These are phyloP conservation scores for Volvox reticuliferus DNA, from an alignment of 139 green algal genomes.

Conservation along the genomic window DNA sequence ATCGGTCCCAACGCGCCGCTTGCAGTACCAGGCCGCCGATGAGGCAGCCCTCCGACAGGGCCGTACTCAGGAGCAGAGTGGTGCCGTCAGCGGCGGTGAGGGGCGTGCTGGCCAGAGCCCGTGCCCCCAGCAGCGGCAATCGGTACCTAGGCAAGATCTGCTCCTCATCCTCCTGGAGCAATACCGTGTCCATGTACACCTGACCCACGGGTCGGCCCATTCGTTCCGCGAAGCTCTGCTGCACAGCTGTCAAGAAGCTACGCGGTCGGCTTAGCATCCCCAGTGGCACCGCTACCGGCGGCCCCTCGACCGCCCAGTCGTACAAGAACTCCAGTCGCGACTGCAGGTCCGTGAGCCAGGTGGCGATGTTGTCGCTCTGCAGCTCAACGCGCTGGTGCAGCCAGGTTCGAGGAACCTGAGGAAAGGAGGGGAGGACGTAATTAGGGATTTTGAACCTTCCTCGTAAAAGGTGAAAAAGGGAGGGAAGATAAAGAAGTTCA, in stretches of 20 bases:
- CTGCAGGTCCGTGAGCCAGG: slow-evolving; percentile 55
- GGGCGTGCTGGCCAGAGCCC: not conserved
- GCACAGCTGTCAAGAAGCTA: slow-evolving; percentile 54
- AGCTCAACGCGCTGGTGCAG: slow-evolving; percentile 32
- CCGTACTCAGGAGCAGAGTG: not conserved
- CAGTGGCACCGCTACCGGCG: slow-evolving; percentile 51
- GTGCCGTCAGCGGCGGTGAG: not conserved
- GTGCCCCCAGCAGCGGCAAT: not conserved
- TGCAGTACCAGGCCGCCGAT: slow-evolving; percentile 45
- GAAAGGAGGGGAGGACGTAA: not conserved
- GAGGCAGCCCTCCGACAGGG: slow-evolving; percentile 44
- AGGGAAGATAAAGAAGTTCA: not conserved
- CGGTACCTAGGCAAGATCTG: not conserved
- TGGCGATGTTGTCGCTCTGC: slow-evolving; percentile 26
- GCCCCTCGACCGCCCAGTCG: slow-evolving; percentile 56
- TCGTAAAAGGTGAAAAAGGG: not conserved
- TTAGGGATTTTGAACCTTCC: not conserved
- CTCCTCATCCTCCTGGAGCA: slow-evolving; percentile 44
- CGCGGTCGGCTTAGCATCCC: slow-evolving; percentile 57
- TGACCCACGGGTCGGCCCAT: slow-evolving; percentile 47
- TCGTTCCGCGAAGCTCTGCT: slow-evolving; percentile 56
- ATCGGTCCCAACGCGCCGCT: slow-evolving; percentile 45
- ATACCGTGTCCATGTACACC: slow-evolving; percentile 29
- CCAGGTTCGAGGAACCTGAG: slow-evolving; percentile 50
- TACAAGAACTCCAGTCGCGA: slow-evolving; percentile 57